phyloP scores from a whole-genome alignment of 192 early-diverging fungal species.

The Obelidium mucronatum region DNA sequence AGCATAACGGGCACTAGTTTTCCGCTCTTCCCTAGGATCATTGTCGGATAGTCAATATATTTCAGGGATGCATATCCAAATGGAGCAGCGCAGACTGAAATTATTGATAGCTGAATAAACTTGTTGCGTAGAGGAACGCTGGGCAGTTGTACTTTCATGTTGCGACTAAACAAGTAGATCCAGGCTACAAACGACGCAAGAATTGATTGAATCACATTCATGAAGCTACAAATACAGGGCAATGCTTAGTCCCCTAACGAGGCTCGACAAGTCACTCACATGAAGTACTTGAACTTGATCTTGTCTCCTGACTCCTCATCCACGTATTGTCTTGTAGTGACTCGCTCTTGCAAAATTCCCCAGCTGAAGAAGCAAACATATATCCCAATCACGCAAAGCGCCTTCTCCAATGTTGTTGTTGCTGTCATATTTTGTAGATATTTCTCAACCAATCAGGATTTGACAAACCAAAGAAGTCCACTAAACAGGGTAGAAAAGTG shows the following conservation, averaged over 20 bases:
- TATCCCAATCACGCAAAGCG: conserved; percentile 80
- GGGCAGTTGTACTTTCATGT: conserved; percentile 51
- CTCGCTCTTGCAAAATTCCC: conserved; percentile 93
- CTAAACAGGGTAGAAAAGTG: too few relatives aligned
- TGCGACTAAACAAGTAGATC: conserved; percentile 71
- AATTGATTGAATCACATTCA: conserved; percentile 87
- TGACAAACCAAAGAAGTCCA: too few relatives aligned
- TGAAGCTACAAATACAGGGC: conserved; percentile 49
- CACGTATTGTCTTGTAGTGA: conserved; percentile 80
- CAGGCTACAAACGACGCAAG: conserved; percentile 77
- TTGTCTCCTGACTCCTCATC: conserved; percentile 58
- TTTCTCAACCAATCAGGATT: too few relatives aligned
- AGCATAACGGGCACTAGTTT: conserved; percentile 90
- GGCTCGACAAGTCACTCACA: conserved; percentile 42
- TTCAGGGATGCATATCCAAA: conserved; percentile 94
- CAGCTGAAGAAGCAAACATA: conserved; percentile 97
- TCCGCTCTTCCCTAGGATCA: conserved; percentile 77
- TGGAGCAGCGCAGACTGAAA: conserved; percentile 78
- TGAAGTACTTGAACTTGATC: conserved; percentile 85
- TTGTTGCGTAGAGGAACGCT: conserved; percentile 51
- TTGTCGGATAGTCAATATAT: conserved; percentile 97
- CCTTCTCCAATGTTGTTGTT: conserved; percentile 55
- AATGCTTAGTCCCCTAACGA: background rate
- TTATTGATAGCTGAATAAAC: conserved; percentile 80
- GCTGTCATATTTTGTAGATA: background rate